These are phyloP conservation scores for Aureobasidium pullulans DNA, from an alignment of 2,329 filamentous ascomycete genomes.

Conservation along the genomic window DNA sequence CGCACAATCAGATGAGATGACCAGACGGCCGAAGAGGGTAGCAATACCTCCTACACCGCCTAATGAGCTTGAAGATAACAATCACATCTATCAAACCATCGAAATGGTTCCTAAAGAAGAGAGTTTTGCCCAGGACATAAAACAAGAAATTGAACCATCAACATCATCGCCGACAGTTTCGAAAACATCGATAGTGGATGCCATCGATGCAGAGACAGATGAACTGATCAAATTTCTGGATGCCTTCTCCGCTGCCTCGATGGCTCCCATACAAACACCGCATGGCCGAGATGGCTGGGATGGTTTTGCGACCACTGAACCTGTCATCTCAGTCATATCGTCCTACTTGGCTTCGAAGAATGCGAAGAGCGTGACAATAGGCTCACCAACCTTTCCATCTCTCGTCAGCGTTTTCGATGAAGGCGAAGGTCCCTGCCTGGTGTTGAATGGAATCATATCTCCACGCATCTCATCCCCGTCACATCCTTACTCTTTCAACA, in stretches of 20 bases:
- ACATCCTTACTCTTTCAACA: background rate
- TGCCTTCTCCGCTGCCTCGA: background rate
- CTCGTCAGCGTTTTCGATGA: slow-evolving; percentile 1
- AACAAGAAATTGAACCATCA: background rate
- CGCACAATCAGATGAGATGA: background rate
- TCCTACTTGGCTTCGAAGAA: background rate
- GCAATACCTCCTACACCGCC: background rate
- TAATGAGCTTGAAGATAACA: background rate
- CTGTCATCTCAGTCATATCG: background rate
- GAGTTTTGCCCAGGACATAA: background rate
- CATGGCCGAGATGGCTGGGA: background rate
- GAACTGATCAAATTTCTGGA: background rate
- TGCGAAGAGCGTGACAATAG: background rate
- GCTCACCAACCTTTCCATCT: background rate
- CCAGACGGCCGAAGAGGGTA: background rate
- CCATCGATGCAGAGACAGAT: background rate
- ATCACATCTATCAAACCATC: background rate
- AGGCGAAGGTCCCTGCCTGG: slow-evolving; percentile 7
- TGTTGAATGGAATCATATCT: background rate
- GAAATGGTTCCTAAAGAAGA: background rate
- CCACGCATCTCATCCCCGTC: background rate
- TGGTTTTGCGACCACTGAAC: background rate
- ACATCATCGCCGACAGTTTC: background rate
- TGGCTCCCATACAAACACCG: background rate
- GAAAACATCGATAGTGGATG: background rate